Percentiles rank a stretch among this genome's conserved stretches.
phyloP scores from a whole-genome alignment of 192 early-diverging fungal genomes.

The Linnemannia zychae region DNA sequence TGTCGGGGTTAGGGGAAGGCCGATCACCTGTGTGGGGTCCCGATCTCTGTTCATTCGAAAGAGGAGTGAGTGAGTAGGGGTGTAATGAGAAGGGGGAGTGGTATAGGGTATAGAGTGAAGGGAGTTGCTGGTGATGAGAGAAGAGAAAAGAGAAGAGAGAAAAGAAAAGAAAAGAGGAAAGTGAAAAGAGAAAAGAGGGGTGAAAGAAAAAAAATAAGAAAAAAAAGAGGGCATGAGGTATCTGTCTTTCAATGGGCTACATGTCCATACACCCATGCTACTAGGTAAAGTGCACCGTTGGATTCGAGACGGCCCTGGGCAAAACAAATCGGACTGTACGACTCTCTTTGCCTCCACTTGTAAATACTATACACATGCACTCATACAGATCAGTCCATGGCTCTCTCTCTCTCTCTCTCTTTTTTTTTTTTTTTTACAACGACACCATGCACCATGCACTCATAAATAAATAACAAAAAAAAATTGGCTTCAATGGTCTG shows the following conservation, averaged over 20 bases:
- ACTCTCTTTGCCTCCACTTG: background rate
- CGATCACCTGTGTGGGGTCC: slow-evolving; percentile 35
- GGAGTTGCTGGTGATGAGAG: background rate
- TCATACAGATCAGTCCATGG: too few species aligned
- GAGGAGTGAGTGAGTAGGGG: background rate
- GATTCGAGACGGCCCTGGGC: background rate
- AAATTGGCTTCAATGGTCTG: background rate
- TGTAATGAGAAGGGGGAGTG: background rate
- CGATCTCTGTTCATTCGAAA: slow-evolving; percentile 37
- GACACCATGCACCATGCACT: background rate
- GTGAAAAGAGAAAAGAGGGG: background rate
- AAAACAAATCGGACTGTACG: background rate
- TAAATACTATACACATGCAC: too few species aligned
- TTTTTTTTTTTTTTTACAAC: too few species aligned
- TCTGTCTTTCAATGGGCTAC: background rate
- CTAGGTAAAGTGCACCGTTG: background rate
- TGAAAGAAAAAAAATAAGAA: background rate
- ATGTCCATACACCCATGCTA: too few species aligned
- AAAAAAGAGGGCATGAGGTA: background rate
- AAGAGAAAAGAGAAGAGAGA: background rate
- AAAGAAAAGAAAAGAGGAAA: background rate
- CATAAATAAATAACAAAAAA: background rate
- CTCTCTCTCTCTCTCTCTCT: too few species aligned
- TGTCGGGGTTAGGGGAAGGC: background rate
- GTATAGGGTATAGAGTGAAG: background rate